Evolutionary conservation across 208 protist genomes (phyloP).

Genomic region (Balamuthia mandrillaris): DNA sequence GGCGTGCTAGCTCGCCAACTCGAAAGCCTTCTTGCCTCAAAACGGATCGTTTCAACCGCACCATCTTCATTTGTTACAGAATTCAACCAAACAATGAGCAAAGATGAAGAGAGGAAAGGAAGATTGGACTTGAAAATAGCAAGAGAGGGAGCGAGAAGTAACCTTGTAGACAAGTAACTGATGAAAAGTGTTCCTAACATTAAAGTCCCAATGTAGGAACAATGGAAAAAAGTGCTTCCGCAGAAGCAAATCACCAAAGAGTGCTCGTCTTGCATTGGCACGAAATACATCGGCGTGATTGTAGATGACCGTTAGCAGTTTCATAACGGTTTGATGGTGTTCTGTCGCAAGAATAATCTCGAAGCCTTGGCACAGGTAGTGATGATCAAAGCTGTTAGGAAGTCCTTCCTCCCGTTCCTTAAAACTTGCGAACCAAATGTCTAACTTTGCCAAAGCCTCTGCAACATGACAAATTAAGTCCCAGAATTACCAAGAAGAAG

Average conservation of each 20-base stretch:
- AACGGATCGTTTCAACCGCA: neutral
- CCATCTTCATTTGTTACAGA: neutral
- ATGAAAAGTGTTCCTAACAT: conserved; percentile 3
- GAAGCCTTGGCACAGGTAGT: neutral
- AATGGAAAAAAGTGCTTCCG: conserved; percentile 30
- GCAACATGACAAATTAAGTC: too few species aligned
- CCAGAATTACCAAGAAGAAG: too few species aligned
- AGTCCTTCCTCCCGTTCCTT: neutral
- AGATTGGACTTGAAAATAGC: neutral
- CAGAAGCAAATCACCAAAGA: conserved; percentile 18
- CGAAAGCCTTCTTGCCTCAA: neutral
- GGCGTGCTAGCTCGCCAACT: neutral
- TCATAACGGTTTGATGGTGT: conserved; percentile 25
- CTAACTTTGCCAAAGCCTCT: neutral
- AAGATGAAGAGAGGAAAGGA: too few species aligned
- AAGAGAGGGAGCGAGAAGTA: neutral
- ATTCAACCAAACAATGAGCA: neutral
- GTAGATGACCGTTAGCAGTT: conserved; percentile 34
- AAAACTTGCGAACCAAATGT: conserved; percentile 16
- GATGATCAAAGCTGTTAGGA: neutral
- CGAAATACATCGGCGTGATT: conserved; percentile 13
- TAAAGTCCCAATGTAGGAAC: conserved; percentile 43
- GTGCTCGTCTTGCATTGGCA: neutral
- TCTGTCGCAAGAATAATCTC: conserved; percentile 23
- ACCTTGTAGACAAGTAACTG: neutral